Base-by-base conservation (phyloP, 2,329 filamentous ascomycete species). In the Rutstroemia sydowiana region DNA sequence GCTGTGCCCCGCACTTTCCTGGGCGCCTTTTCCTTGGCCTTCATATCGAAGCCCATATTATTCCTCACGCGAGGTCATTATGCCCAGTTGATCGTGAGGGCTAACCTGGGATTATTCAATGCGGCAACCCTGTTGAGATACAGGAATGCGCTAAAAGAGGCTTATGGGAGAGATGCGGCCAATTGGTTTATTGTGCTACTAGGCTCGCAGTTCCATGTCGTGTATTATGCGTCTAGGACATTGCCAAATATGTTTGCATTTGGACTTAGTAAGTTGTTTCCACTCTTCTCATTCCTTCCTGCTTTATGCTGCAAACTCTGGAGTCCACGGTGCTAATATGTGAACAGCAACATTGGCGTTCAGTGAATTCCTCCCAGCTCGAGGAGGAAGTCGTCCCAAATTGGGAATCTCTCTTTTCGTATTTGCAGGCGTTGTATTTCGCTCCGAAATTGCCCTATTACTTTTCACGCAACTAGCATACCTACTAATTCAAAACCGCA, bases 211-310 rank as follows among this genome's bases (percentile, higher is more conserved):
- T 98, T 98, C 65, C 93, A 98, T 70, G 72, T 95, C 55, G 77
- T 93, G 56, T 98, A 89, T 70, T 98, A 98, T 72, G 85, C 91
- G 13, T 93, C 90, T 14, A 78, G 93, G 55, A 93, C 90, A 2
- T 72, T 98, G 58, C 93, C 93, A 2, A 98, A 98, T 67, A 95
- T 95, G 86, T 95, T 96, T 70, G 91, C 93, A 18, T 93, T 97
- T 71, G 81, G 82, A 9, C 71, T 96, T 53, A 88, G 85, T 92
- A 74, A 69, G 84, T 75, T 32, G 5, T 30, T 14, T 21, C 11
- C n/a, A 28, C 16, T 52, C 23, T 37, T 40, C 5, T 30, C 6
- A 16, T 45, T 26, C 16, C 2, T 40, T 11, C 9, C 43, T 43
- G 32, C 7, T 11, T 31, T 40, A n/a, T 20, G 16, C 31, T 6